phyloP scores from a whole-genome alignment of 2,329 filamentous ascomycete genomes.

The Tolypocladium nubicola region DNA sequence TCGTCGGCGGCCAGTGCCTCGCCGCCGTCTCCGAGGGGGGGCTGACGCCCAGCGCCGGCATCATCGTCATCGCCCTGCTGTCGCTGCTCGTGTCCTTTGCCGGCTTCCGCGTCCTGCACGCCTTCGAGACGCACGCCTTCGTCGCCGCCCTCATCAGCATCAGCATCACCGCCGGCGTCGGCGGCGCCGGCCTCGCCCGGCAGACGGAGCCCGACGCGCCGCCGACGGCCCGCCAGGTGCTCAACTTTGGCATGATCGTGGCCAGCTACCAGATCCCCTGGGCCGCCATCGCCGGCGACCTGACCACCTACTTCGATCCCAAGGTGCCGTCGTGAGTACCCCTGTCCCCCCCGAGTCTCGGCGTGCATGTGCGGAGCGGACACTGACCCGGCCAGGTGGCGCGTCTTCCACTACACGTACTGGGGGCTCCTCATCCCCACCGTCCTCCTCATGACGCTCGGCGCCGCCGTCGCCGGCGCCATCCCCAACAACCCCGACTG shows the following conservation, averaged over 20 bases:
- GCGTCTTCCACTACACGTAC: conserved; percentile 46
- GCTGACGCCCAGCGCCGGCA: conserved; percentile 44
- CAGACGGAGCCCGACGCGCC: conserved; percentile 31
- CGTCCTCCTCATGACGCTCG: conserved; percentile 49
- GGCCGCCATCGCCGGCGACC: conserved; percentile 47
- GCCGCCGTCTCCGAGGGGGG: conserved; percentile 38
- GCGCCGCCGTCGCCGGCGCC: conserved; percentile 53
- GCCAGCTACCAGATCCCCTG: conserved; percentile 55
- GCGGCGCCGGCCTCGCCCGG: conserved; percentile 35
- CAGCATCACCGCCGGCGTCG: conserved; percentile 42
- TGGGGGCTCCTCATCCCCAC: conserved; percentile 43
- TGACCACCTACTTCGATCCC: conserved; percentile 50
- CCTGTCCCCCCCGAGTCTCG: background rate
- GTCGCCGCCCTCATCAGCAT: conserved; percentile 45
- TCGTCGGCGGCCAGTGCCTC: conserved; percentile 50
- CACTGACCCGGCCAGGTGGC: conserved; percentile 15
- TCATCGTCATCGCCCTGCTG: conserved; percentile 48
- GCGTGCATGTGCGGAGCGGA: no score
- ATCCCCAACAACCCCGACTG: conserved; percentile 42
- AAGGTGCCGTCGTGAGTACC: conserved; percentile 36
- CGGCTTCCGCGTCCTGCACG: conserved; percentile 45
- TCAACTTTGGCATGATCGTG: conserved; percentile 50
- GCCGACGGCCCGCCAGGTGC: conserved; percentile 32
- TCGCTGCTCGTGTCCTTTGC: conserved; percentile 51
- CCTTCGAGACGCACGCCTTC: conserved; percentile 48